These are phyloP conservation scores for Macrophomina tecta DNA, from an alignment of 2,329 filamentous ascomycete species.

Conservation along the genomic window DNA sequence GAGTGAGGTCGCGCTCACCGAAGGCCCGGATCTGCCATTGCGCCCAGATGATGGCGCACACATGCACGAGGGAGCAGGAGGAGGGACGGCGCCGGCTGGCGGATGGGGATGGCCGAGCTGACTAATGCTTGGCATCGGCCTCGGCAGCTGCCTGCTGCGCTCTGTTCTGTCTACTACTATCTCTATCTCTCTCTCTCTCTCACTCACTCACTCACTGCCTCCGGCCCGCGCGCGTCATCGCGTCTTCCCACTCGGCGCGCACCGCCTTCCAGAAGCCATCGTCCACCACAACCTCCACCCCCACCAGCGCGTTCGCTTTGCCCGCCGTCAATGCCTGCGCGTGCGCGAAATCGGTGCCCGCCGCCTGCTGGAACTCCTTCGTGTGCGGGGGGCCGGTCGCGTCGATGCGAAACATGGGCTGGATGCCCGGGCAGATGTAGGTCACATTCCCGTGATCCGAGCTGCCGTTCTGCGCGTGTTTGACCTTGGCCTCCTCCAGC, in stretches of 20 bases:
- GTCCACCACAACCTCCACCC: slow-evolving; percentile 27
- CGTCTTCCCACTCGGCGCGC: slow-evolving; percentile 28
- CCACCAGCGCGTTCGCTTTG: slow-evolving; percentile 30
- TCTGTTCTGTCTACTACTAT: background rate
- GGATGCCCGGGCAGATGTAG: slow-evolving; percentile 32
- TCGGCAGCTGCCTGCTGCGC: background rate
- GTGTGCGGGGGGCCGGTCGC: slow-evolving; percentile 32
- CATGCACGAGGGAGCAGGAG: background rate
- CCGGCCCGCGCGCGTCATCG: slow-evolving; percentile 20
- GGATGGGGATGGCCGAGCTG: background rate
- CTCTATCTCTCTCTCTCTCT: no score
- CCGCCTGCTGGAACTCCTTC: slow-evolving; percentile 31
- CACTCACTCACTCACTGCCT: background rate
- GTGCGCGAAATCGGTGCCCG: slow-evolving; percentile 29
- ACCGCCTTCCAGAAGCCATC: slow-evolving; percentile 27
- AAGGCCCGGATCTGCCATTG: slow-evolving; percentile 5
- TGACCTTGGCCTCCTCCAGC: slow-evolving; percentile 2
- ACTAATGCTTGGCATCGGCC: background rate
- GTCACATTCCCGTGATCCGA: slow-evolving; percentile 34
- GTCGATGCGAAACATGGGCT: slow-evolving; percentile 33
- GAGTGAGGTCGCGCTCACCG: background rate
- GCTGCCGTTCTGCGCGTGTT: slow-evolving; percentile 26
- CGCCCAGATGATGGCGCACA: no score
- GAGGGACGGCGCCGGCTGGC: background rate
- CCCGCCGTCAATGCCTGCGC: slow-evolving; percentile 32